Evolutionary conservation across 2,329 filamentous ascomycete genomes (phyloP), one percentile per base, ranked within the genome.

Genomic region (Colletotrichum sidae): DNA sequence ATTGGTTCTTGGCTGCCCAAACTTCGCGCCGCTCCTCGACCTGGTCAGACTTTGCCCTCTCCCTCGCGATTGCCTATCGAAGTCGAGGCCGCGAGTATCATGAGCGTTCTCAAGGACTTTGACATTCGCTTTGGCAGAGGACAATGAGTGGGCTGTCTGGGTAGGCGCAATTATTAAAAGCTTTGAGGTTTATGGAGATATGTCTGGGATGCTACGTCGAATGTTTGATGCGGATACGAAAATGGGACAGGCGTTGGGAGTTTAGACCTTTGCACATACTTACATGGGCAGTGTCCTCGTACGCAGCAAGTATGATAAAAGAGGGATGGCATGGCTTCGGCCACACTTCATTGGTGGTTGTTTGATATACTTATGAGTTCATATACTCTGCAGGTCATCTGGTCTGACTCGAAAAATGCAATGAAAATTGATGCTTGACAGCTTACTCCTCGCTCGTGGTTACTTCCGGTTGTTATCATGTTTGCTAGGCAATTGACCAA

Each of bases 61-160:
- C 55, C 50, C 63, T 59, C 56, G 67, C 81, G 81, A 60, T 84
- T 85, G 46, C 88, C 91, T 1, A 88, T 94, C 71, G 92, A 94
- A 75, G 91, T 94, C 13, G 92, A 94, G 77, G 91, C 92, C 7
- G 92, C 92, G 1, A 94, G 91, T 75, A 93, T 94, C 59, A 94
- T 94, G 92, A 90, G 90, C 46, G 92, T 94, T n/a, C 78, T 94
- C 65, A 92, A 92, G 76, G 90, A 92, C 68, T 94, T 94, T 78
- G 92, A 94, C 72, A 84, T 92, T 54, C 81, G 92, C 58, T 94
- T 94, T 75, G 88, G 88, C 9, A 62, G 67, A 54, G 67, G 67
- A 8, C 57, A 68, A 55, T 69, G 66, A 42, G 13, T 10, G 1
- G 2, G 38, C 12, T 38, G 46, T 35, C n/a, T 5, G 7, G 25